Evolutionary conservation across 164 flowering plant genomes (phyloP), one percentile per base, ranked within the genome.

Genomic region (Tetracentron sinense): DNA sequence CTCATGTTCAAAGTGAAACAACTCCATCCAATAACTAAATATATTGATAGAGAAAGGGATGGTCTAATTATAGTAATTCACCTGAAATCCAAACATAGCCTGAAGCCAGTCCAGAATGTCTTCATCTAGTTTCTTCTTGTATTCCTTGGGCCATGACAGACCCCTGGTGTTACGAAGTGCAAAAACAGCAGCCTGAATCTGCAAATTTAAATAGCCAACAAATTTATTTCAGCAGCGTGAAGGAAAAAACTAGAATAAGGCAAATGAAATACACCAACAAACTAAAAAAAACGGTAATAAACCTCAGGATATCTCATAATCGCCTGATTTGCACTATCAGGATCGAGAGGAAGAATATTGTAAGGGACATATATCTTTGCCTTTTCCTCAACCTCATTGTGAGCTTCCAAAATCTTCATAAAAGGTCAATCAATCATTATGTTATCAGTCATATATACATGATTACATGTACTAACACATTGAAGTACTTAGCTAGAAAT

Each of bases 41-140:
- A 42, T 7, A 20, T 23, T 49, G 48, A 92, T 64, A 59, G 3
- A 47, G 23, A 22, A 11, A 6, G 19, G 6, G 59, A 89, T 89
- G 67, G 0, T 28, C 23, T 95, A 22, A 6, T 7, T 28, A 6
- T 58, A 28, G 57, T 1, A 42, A 47, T 35, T 61, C 54, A 89
- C 99, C 97, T 95, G 99, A 79, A 95, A 95, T 38, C 99, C 99
- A 82, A 95, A 95, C 97, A 90, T 95, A 51, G 88, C 79, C 61
- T 90, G 97, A 64, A 95, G 96, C 99, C 99, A 95, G 72, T 95
- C 99, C 53, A 95, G 82, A 61, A 95, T 72, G 69, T 95, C 99
- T 70, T 88, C 98, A 68, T 89, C 95, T 27, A 72, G 73, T 69
- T 85, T 92, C 79, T 83, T 88, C 69, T 83, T 85, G 81, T 83